Conservation (phyloP, 2,329 filamentous ascomycete genomes). For the Trichoderma cornu-damae region DNA sequence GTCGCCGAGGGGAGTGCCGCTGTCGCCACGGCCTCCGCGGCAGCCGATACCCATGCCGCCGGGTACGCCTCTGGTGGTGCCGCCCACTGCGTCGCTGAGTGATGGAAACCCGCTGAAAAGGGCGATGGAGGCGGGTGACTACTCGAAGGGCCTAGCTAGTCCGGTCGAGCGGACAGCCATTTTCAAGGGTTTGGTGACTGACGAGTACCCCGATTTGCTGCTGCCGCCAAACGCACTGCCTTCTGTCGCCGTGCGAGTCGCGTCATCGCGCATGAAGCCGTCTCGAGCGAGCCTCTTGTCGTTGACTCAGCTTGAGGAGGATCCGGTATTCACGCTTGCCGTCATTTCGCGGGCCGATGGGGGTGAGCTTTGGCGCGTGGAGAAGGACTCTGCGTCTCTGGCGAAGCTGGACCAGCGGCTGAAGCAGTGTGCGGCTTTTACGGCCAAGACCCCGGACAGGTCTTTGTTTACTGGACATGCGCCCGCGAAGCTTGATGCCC, state of each 20-base stretch:
- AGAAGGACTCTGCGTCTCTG: conserved; percentile 82
- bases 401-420: conserved; percentile 76
- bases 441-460: conserved; percentile 74
- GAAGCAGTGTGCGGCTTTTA: conserved; percentile 67
- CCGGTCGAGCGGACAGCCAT: conserved; percentile 49
- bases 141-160: conserved; percentile 30
- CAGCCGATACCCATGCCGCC: conserved; percentile 68
- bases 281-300: conserved; percentile 80
- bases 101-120: conserved; percentile 14
- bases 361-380: conserved; percentile 84
- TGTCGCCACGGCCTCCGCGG: conserved; percentile 68
- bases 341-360: conserved; percentile 71
- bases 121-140: conserved; percentile 29
- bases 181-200: conserved; percentile 72
- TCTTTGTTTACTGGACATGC: conserved; percentile 87
- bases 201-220: conserved; percentile 80
- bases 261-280: conserved; percentile 90
- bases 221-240: conserved; percentile 84
- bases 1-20: conserved; percentile 56
- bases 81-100: conserved; percentile 18
- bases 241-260: conserved; percentile 78
- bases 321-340: conserved; percentile 88
- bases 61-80: conserved; percentile 60
- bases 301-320: conserved; percentile 76
- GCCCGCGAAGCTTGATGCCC: conserved; percentile 85